Evolutionary conservation across 768 basidiomycete species (phyloP), one percentile per base, ranked within the genome.

Genomic region (Boletus sensibilis): DNA sequence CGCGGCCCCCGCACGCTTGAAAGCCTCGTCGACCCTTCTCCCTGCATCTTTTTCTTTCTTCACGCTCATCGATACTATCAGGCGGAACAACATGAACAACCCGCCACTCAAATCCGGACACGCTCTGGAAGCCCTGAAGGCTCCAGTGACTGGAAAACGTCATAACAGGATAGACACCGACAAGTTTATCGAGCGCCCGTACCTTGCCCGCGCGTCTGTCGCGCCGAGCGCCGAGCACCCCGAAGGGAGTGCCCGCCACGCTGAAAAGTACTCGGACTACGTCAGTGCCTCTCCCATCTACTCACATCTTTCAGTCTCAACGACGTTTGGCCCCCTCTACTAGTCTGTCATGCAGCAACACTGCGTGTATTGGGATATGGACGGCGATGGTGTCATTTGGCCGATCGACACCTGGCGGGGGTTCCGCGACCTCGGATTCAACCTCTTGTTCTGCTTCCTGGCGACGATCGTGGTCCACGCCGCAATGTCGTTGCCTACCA

Each of bases 311-410:
- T 21, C 39, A 11, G 4, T 45, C 40, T 41, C 45, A 13, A 46
- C 16, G 40, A 52, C 27, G 18, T 29, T 23, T 4, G 20, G 10
- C 39, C 21, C 41, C n/a, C 46, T 5, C 18, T n/a, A n/a, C 13
- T 45, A 75, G 65, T 72, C 76, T 13, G 76, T 76, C 35, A 65
- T 77, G 53, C 74, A 78, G 56, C 75, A 78, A 44, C 77, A 78
- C 56, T 71, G 69, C 61, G 21, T 66, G 25, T 78, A 75, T 58
- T 78, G 76, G 68, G 78, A 79, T 51, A 60, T 54, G 9, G 74
- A 78, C 57, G 31, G 56, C 4, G 79, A 81, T 51, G 76, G 77
- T 3, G 54, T 79, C 43, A 74, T 81, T 49, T 79, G 75, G 75
- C 79, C 78, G 5, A 52, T 59, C 12, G 76, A 79, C 50, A 80